These are phyloP conservation scores for Taxawa tesnikishii DNA, from an alignment of 2,329 filamentous ascomycete genomes.

Conservation along the genomic window DNA sequence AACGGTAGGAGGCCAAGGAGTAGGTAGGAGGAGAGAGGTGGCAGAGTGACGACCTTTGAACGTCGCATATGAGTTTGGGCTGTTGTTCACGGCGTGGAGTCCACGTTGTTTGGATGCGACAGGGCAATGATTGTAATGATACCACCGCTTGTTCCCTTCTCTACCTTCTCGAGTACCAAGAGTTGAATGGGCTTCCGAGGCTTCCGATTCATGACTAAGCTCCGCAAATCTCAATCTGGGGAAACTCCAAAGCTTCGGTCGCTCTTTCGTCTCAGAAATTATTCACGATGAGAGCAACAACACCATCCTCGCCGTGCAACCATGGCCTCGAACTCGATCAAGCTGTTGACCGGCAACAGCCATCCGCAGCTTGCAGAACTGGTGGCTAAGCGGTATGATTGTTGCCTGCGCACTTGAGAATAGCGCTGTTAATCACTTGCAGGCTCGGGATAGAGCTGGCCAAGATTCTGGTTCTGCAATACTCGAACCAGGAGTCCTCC, in stretches of 20 bases:
- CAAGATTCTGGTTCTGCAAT: constrained; percentile 70
- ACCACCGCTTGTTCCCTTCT: too few relatives aligned
- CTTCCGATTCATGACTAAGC: too few relatives aligned
- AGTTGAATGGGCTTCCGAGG: too few relatives aligned
- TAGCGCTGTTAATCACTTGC: constrained; percentile 6
- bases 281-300: background rate
- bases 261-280: background rate
- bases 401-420: constrained; percentile 3
- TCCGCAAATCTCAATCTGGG: too few relatives aligned
- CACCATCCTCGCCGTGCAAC: constrained; percentile 3
- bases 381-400: constrained; percentile 50
- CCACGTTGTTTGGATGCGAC: too few relatives aligned
- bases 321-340: constrained; percentile 65
- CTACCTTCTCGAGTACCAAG: too few relatives aligned
- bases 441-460: constrained; percentile 67
- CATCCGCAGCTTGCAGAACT: constrained; percentile 59
- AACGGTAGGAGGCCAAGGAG: constrained; percentile 2
- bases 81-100: too few relatives aligned
- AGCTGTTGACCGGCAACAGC: constrained; percentile 63
- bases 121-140: too few relatives aligned
- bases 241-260: too few relatives aligned
- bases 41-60: background rate
- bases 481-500: constrained; percentile 77
- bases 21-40: constrained; percentile 1
- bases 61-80: background rate